Evolutionary conservation across 2,329 filamentous ascomycete species (phyloP), one percentile per base, ranked within the genome.

Genomic region (Aspergillus sp.): DNA sequence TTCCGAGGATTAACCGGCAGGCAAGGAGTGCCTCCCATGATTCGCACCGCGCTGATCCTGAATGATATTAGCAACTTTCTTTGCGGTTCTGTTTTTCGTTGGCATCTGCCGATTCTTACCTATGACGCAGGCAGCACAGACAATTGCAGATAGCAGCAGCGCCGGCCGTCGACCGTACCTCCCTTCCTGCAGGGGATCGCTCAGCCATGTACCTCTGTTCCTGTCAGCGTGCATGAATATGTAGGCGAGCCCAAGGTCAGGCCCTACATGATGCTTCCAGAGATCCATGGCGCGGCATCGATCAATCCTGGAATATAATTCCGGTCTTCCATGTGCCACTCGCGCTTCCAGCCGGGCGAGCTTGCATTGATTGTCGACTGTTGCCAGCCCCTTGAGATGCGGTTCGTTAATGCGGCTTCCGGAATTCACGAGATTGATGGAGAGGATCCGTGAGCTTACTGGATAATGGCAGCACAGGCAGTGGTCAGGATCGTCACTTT

Each of bases 81-180:
- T 43, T n/a, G n/a, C n/a, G n/a, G n/a, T n/a, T n/a, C n/a, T n/a
- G n/a, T n/a, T n/a, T n/a, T n/a, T n/a, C n/a, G n/a, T n/a, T n/a
- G n/a, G n/a, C n/a, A n/a, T n/a, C n/a, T n/a, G n/a, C n/a, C n/a
- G n/a, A n/a, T n/a, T 21, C 13, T 20, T 49, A 60, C 58, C 57
- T 19, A 60, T 42, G 0, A 47, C 51, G 45, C 47, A 60, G 0
- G 51, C 55, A 3, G 53, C 57, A 44, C 62, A 66, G 45, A 68
- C 66, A 2, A 75, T 47, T 2, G 69, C 71, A 5, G 66, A 64
- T 52, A 75, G 31, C 51, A 75, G 73, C 20, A 76, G 72, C 0
- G 69, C 69, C 2, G 67, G 68, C 3, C 72, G 66, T 25, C 73
- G 46, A 13, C 62, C 62, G 47, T 41, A 58, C 10, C 6, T 43